These are phyloP conservation scores for Raphanus raphanistrum DNA, from an alignment of 345 rosid species.

Conservation along the genomic window DNA sequence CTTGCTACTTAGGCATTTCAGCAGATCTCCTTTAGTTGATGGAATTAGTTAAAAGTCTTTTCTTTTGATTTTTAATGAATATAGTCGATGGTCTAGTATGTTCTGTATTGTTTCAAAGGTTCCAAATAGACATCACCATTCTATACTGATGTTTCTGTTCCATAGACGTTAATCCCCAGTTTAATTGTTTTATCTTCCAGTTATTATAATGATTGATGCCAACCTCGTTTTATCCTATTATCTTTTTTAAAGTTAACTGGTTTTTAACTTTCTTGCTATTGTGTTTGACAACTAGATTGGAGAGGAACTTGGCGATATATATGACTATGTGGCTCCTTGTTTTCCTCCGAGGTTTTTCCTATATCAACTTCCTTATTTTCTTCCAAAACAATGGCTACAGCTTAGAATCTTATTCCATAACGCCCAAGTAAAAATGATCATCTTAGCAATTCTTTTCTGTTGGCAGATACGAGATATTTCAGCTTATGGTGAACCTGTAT, in stretches of 20 bases:
- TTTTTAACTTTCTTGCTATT: constrained; percentile 7
- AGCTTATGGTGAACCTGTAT: constrained; percentile 97
- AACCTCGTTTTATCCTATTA: constrained; percentile 7
- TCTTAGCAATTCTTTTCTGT: constrained; percentile 32
- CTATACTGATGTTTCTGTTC: not conserved
- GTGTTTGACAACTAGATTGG: constrained; percentile 66
- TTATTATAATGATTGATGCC: not conserved
- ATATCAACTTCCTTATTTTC: not conserved
- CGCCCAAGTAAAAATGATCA: not conserved
- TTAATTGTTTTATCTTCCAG: constrained; percentile 4
- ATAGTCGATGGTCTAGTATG: constrained; percentile 15
- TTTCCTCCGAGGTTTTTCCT: constrained; percentile 82
- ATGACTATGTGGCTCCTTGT: constrained; percentile 98
- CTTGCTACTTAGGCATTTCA: constrained; percentile 16
- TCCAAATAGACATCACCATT: not conserved
- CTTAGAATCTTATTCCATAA: not conserved
- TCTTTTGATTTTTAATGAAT: not conserved
- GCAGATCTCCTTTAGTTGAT: constrained; percentile 13
- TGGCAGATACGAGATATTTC: constrained; percentile 98
- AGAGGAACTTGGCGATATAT: constrained; percentile 98
- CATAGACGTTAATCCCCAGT: constrained; percentile 7
- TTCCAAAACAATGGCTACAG: not conserved
- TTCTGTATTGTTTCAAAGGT: not conserved
- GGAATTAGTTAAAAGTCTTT: not conserved
- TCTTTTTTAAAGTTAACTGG: not conserved